Evolutionary conservation across 345 rosid genomes (phyloP), one percentile per base, ranked within the genome.

Genomic region (Jatropha curcas): DNA sequence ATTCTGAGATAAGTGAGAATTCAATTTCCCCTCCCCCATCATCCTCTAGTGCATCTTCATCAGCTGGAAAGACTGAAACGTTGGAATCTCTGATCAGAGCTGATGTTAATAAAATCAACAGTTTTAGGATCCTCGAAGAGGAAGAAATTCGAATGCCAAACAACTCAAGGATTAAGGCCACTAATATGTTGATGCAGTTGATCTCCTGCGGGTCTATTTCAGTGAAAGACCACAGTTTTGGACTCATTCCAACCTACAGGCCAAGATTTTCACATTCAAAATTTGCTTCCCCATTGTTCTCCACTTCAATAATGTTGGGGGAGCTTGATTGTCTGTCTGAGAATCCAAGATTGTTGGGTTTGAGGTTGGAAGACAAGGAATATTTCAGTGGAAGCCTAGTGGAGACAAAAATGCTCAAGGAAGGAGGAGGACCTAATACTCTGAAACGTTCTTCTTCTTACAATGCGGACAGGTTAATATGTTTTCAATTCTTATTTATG

Each of bases 171-270:
- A 80, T 92, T 66, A 92, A 86, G 79, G 93, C 97, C 56, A 76
- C 93, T 5, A 89, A 77, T 76, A 83, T 91, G 90, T 71, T 95
- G 75, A 81, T 95, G 97, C 99, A 95, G 51, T 76, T 95, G 87
- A 92, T 95, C 77, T 92, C 99, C 0, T 92, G 99, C 51, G 99
- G 99, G 14, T 95, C 98, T 30, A 82, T 95, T 84, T 88, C 99
- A 16, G 99, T 95, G 46, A 92, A 91, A 83, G 97, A 95, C 76
- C 86, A 91, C 76, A 89, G 83, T 69, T 92, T 92, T 62, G 97
- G 99, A 74, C 79, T 92, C 64, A 82, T 92, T 39, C 99, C 99
- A 16, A 83, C 89, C 16, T 92, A 92, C 77, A 85, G 78, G 58
- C 93, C 98, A 0, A 86, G 89, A 67, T 89, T 89, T 71, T 78